Percentiles rank a stretch among this genome's conserved stretches.
phyloP scores from a whole-genome alignment of 129 eudicot genomes.

The Arctium lappa region DNA sequence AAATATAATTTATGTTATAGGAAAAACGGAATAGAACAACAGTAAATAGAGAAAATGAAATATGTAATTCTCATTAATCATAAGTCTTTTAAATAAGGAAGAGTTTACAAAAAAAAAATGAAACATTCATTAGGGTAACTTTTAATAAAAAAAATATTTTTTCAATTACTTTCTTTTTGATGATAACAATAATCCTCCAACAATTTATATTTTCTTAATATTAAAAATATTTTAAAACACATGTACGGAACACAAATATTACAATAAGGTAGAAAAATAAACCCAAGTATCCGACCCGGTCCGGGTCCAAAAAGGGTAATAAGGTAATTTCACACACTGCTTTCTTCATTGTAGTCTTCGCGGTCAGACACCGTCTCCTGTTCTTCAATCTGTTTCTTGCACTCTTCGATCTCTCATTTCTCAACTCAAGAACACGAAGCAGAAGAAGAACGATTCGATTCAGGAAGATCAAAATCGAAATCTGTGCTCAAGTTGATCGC shows the following conservation, averaged over 20 bases:
- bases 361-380: conserved; percentile 33
- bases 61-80: no score
- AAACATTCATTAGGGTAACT: no score
- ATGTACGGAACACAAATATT: neutral
- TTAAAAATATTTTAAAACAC: no score
- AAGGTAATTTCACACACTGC: conserved; percentile 12
- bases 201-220: no score
- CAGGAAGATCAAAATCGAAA: conserved; percentile 9
- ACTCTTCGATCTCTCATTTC: conserved; percentile 19
- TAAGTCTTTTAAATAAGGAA: no score
- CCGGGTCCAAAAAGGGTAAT: conserved; percentile 13
- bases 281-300: conserved; percentile 6
- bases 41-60: no score
- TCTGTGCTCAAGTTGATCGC: conserved; percentile 8
- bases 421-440: conserved; percentile 12
- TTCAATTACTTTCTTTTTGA: no score
- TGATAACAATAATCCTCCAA: no score
- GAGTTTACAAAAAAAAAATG: no score
- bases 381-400: conserved; percentile 24
- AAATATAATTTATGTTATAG: no score
- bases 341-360: conserved; percentile 36
- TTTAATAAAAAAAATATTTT: no score
- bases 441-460: neutral
- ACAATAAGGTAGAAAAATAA: neutral
- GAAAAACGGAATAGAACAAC: no score